Percentiles rank a stretch among this genome's conserved stretches.
phyloP scores from a whole-genome alignment of 495 filamentous ascomycete species.

The Chaetomium tenue region DNA sequence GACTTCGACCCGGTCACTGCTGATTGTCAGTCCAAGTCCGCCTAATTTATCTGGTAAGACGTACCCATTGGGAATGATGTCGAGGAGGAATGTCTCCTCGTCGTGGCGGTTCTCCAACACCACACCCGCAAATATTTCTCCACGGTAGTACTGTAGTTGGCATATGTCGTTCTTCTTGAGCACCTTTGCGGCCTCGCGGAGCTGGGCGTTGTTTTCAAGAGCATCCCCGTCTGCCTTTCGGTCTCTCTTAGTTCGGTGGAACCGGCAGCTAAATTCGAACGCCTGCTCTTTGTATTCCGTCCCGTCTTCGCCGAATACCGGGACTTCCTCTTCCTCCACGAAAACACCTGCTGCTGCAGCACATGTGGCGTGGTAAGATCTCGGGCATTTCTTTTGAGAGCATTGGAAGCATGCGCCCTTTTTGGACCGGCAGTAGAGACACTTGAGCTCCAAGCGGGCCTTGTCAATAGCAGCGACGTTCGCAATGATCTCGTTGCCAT shows the following conservation, averaged over 20 bases:
- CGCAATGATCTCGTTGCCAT: slow-evolving; percentile 65
- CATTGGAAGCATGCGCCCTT: slow-evolving; percentile 96
- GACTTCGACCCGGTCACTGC: slow-evolving; percentile 64
- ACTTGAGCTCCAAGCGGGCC: slow-evolving; percentile 85
- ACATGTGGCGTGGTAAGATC: slow-evolving; percentile 94
- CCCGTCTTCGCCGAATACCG: slow-evolving; percentile 87
- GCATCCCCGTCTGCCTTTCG: slow-evolving; percentile 62
- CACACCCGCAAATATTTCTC: slow-evolving; percentile 86
- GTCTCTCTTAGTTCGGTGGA: slow-evolving; percentile 83
- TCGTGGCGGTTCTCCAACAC: slow-evolving; percentile 81
- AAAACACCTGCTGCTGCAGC: slow-evolving; percentile 87
- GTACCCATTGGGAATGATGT: slow-evolving; percentile 85
- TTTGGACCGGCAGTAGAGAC: slow-evolving; percentile 89
- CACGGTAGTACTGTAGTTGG: slow-evolving; percentile 81
- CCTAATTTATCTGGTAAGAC: slow-evolving; percentile 37
- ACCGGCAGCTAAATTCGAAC: slow-evolving; percentile 89
- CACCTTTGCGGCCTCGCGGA: slow-evolving; percentile 64
- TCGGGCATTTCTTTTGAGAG: slow-evolving; percentile 87
- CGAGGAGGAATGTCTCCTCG: slow-evolving; percentile 72
- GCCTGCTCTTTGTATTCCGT: slow-evolving; percentile 85
- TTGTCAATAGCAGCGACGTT: slow-evolving; percentile 80
- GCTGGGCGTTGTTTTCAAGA: slow-evolving; percentile 67
- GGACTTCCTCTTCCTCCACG: slow-evolving; percentile 78
- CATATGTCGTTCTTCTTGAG: slow-evolving; percentile 74
- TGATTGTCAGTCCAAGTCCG: slow-evolving; percentile 34